Percentiles rank a stretch among this genome's conserved stretches.
phyloP scores from a whole-genome alignment of 768 basidiomycete genomes.

The Rhodosporidiobolus sp. region DNA sequence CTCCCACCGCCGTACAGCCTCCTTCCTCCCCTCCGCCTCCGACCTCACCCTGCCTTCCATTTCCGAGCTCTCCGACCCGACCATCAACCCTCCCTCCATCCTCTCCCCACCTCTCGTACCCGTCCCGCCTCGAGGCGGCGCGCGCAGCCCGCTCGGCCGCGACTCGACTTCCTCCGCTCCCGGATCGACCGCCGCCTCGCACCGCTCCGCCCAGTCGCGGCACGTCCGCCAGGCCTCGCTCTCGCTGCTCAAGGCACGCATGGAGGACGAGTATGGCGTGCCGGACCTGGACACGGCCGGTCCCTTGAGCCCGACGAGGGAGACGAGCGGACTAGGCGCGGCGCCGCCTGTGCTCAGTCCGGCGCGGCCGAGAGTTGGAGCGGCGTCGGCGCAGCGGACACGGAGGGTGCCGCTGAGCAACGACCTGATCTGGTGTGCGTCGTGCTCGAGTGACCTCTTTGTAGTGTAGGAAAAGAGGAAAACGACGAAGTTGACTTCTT shows the following conservation, averaged over 20 bases:
- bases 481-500: not conserved
- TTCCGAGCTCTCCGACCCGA: conserved; percentile 3
- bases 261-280: conserved; percentile 63
- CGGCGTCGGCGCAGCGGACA: not conserved
- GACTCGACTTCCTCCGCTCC: not conserved
- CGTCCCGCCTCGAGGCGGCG: not conserved
- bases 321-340: not conserved
- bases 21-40: conserved; percentile 5
- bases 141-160: not conserved
- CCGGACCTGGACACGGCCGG: not conserved
- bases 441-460: conserved; percentile 11
- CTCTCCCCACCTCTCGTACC: conserved; percentile 7
- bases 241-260: conserved; percentile 75
- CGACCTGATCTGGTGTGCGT: conserved; percentile 17
- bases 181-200: not conserved
- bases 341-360: not conserved
- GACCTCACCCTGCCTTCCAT: conserved; percentile 8
- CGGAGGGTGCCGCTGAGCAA: conserved; percentile 11
- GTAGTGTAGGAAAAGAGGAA: not conserved
- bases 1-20: conserved; percentile 1
- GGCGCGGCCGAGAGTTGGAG: not conserved
- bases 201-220: conserved; percentile 1
- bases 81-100: not conserved
- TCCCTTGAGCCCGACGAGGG: not conserved
- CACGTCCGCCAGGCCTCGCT: conserved; percentile 28